Percentiles rank a stretch among this genome's conserved stretches.
Evolutionary conservation across 1,284 basidiomycete species (phyloP).

Genomic region (Ustilago trichophora): DNA sequence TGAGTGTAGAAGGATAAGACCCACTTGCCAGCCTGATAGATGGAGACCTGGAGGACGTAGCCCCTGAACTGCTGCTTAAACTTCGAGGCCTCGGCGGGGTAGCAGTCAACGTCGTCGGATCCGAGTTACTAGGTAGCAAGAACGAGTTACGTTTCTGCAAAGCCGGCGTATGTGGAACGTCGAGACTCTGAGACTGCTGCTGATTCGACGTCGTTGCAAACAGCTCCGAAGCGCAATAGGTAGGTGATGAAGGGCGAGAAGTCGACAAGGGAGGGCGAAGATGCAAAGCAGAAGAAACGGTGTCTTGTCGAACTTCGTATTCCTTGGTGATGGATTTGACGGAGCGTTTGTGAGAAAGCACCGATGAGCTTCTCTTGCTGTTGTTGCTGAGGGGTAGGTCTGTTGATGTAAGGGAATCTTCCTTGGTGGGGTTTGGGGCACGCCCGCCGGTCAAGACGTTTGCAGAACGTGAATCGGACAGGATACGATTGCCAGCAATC

Average conservation of each 20-base stretch:
- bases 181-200: not conserved
- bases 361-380: conserved; percentile 7
- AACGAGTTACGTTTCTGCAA: conserved; percentile 17
- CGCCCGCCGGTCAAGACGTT: conserved; percentile 10
- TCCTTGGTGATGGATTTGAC: conserved; percentile 40
- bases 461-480: conserved; percentile 17
- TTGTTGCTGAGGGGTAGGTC: no score
- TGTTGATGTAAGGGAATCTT: not conserved
- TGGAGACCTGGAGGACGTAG: conserved; percentile 27
- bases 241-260: conserved; percentile 23
- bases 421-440: conserved; percentile 5
- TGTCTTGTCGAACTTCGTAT: conserved; percentile 23
- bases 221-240: not conserved
- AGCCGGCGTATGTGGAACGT: conserved; percentile 1
- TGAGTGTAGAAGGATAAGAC: conserved; percentile 39
- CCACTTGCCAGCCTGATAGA: conserved; percentile 41
- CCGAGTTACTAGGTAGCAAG: conserved; percentile 14
- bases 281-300: not conserved
- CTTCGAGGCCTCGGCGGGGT: conserved; percentile 32
- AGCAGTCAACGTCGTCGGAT: conserved; percentile 5
- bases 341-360: conserved; percentile 32
- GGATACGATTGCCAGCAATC: conserved; percentile 16
- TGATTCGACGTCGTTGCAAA: not conserved
- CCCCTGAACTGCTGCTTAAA: conserved; percentile 21
- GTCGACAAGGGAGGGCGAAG: conserved; percentile 10